Evolutionary conservation across 306 rosid genomes (phyloP), one percentile per base, ranked within the genome.

Genomic region (Prunus salicina): DNA sequence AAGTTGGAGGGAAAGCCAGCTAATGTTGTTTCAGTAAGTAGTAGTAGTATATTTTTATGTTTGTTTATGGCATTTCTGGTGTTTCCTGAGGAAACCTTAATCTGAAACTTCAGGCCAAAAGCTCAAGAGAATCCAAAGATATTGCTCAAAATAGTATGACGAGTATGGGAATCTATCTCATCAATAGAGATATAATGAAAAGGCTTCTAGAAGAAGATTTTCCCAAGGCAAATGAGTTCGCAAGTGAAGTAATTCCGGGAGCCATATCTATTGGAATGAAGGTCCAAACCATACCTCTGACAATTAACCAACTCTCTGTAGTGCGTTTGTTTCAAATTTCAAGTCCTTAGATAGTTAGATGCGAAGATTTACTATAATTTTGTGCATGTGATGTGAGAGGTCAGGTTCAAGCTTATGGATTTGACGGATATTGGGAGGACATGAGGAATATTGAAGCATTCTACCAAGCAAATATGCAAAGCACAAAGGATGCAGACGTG

Each of bases 351-450:
- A 34, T 34, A 34, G 41, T 5, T 34, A 34, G 41, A 38, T 7
- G 43, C 8, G 9, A 38, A 38, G 9, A 22, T 67, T 46, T 67
- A 2, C 20, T 41, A 69, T 15, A 12, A 2, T 24, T 19, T 18
- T 8, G 45, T 66, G 65, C 55, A n/a, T 58, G 47, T 77, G 3
- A 22, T 38, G 10, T 18, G 30, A 60, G 18, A 34, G 68, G 12
- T 38, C 51, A 84, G 85, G 76, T 81, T 60, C 72, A 85, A 64
- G 83, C 71, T 41, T 81, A 64, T 49, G 47, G 47, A 45, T 85
- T 81, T 67, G 76, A 43, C 34, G 88, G 85, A 53, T 73, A 75
- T 57, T 85, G 88, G 88, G 85, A 81, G 58, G 85, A 85, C 83
- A 75, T 85, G 81, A 79, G 76, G 63, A 85, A 66, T 74, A 81